phyloP scores from a whole-genome alignment of 495 filamentous ascomycete genomes.

The Pyrenopolyporus hunteri region DNA sequence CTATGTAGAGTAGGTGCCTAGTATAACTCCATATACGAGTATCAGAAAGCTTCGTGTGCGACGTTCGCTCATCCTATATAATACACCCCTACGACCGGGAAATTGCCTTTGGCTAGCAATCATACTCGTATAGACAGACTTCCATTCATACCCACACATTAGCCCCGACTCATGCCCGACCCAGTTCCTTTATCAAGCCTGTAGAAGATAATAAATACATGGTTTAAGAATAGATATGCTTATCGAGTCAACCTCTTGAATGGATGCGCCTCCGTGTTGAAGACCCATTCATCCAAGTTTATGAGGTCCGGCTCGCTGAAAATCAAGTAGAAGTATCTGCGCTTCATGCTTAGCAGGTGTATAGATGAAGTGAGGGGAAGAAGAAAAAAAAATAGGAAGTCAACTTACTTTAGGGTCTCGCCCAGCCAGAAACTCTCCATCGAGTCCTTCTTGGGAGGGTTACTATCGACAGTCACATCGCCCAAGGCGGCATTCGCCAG shows the following conservation, averaged over 20 bases:
- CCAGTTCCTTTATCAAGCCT: not conserved
- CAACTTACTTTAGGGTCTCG: conserved; percentile 68
- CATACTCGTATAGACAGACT: not conserved
- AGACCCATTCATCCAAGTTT: conserved; percentile 59
- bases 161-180: not conserved
- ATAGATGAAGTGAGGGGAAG: not conserved
- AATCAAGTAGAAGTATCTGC: conserved; percentile 76
- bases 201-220: not conserved
- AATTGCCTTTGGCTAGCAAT: not conserved
- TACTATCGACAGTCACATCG: conserved; percentile 45
- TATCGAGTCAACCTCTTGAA: conserved; percentile 46
- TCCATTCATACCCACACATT: not conserved
- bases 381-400: not conserved
- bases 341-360: not conserved
- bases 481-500: conserved; percentile 58
- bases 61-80: not conserved
- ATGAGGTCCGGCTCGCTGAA: conserved; percentile 73
- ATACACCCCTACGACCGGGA: not conserved
- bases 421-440: conserved; percentile 63
- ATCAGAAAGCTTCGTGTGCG: no score
- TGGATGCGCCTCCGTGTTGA: conserved; percentile 79
- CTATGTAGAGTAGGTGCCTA: no score
- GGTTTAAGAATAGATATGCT: not conserved
- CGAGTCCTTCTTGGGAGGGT: conserved; percentile 44
- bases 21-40: no score